These are phyloP conservation scores for Cercospora sojina DNA, from an alignment of 2,329 filamentous ascomycete genomes.

Conservation along the genomic window DNA sequence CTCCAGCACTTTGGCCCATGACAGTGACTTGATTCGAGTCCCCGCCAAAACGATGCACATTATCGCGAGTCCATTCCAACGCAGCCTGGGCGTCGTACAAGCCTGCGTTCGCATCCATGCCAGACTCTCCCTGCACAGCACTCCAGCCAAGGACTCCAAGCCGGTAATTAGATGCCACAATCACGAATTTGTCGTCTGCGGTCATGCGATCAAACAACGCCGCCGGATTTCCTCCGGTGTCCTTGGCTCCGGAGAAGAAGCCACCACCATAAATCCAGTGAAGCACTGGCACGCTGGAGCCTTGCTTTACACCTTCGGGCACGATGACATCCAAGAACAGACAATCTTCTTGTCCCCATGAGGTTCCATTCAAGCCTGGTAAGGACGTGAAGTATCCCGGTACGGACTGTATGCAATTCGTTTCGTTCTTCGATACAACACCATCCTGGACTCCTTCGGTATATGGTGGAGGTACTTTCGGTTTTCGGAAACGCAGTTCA, in stretches of 20 bases:
- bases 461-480: not conserved
- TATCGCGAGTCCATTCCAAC: not conserved
- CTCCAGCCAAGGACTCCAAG: not conserved
- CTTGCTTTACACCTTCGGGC: not conserved
- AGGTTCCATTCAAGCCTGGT: not conserved
- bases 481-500: not conserved
- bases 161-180: not conserved
- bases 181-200: not conserved
- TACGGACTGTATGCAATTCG: not conserved
- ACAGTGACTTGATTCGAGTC: not conserved
- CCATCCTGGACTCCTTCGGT: not conserved
- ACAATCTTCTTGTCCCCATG: not conserved
- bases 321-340: not conserved
- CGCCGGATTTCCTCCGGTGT: not conserved
- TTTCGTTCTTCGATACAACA: not conserved
- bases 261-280: not conserved
- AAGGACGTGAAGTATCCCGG: not conserved
- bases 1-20: not conserved
- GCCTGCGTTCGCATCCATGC: not conserved
- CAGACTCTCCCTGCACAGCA: not conserved
- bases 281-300: not conserved
- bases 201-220: not conserved
- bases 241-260: not conserved
- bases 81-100: not conserved
- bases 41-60: not conserved